Percentiles rank a stretch among this genome's conserved stretches.
Evolutionary conservation across 345 rosid genomes (phyloP).

Genomic region (Eucalyptus cloeziana): DNA sequence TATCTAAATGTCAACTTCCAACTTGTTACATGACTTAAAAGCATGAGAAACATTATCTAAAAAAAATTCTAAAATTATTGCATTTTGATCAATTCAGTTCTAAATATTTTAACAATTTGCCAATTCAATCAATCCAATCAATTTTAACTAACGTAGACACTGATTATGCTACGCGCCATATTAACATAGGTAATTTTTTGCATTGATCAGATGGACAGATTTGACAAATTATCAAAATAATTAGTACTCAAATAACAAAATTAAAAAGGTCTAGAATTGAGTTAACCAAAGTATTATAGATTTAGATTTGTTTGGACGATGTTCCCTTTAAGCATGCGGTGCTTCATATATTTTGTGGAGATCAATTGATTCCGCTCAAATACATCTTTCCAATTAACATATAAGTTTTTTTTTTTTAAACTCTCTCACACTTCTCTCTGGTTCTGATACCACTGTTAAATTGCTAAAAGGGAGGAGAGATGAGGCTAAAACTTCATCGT

Average conservation of each 20-base stretch:
- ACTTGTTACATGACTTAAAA: neutral
- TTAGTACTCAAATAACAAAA: no score
- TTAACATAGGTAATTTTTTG: no score
- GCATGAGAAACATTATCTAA: neutral
- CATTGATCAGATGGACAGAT: rapidly evolving
- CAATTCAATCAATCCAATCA: no score
- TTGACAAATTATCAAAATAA: no score
- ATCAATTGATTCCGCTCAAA: neutral
- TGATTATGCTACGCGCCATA: rapidly evolving
- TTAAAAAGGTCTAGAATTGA: no score
- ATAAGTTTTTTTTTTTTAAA: no score
- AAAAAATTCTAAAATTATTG: no score
- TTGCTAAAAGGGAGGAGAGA: no score
- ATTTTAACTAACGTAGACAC: rapidly evolving
- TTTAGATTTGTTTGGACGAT: no score
- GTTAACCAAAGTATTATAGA: rapidly evolving
- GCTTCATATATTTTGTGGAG: neutral
- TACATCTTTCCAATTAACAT: neutral
- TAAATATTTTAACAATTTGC: rapidly evolving
- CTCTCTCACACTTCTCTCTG: no score
- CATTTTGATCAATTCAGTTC: rapidly evolving
- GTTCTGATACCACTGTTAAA: no score
- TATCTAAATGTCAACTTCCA: neutral
- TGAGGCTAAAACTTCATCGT: no score
- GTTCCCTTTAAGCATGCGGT: neutral